phyloP scores from a whole-genome alignment of 2,329 filamentous ascomycete species.

The Torrubiellomyces zombiae region DNA sequence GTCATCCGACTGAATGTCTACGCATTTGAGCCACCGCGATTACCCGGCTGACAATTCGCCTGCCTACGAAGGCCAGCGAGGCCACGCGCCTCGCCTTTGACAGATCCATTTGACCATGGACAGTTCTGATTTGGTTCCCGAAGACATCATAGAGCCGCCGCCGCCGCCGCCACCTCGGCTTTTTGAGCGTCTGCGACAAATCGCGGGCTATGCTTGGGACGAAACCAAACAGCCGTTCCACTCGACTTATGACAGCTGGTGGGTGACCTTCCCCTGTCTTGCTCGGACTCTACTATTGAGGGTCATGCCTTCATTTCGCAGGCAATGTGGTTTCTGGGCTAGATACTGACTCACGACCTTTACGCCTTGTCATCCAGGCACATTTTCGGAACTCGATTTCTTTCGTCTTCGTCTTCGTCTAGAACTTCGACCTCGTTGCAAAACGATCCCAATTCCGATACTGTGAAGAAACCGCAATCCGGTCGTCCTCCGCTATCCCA shows the following conservation, averaged over 20 bases:
- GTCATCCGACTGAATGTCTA: constrained; percentile 12
- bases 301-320: too few relatives aligned
- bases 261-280: too few relatives aligned
- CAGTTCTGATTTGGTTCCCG: constrained; percentile 28
- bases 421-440: constrained; percentile 28
- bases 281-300: too few relatives aligned
- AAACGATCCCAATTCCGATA: constrained; percentile 26
- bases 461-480: constrained; percentile 23
- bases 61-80: neutral
- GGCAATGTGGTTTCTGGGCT: too few relatives aligned
- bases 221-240: constrained; percentile 41
- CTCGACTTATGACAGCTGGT: constrained; percentile 80
- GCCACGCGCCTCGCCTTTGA: constrained; percentile 4
- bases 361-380: constrained; percentile 34
- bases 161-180: constrained; percentile 45
- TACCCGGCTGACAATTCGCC: constrained; percentile 6
- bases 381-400: constrained; percentile 45
- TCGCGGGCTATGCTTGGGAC: constrained; percentile 64
- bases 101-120: constrained; percentile 27
- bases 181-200: constrained; percentile 55
- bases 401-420: constrained; percentile 32
- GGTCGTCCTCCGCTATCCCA: constrained; percentile 28
- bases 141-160: constrained; percentile 43
- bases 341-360: too few relatives aligned
- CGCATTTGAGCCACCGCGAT: constrained; percentile 10